Evolutionary conservation across 371 early-diverging fungal genomes (phyloP), one percentile per base, ranked within the genome.

Genomic region (Syncephalastrum sp.): DNA sequence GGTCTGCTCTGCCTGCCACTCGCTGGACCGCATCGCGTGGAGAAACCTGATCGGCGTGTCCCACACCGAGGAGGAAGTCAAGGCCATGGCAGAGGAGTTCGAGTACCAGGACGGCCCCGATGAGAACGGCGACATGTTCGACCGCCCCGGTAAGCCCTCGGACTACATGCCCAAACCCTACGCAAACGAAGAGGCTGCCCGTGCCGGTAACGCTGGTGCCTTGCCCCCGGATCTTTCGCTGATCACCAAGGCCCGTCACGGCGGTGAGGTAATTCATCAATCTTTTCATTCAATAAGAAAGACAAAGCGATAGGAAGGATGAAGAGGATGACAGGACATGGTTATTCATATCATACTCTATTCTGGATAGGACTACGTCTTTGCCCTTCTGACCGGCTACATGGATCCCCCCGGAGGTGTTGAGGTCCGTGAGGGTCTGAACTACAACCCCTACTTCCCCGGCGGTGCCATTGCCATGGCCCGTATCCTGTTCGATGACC

Each of bases 391-490:
- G 55, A 92, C 94, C 24, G 98, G 98, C 53, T 98, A 97, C 78
- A 81, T 84, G 67, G 98, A 97, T 63, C 89, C 98, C 41, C 98
- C 98, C 50, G 96, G 95, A 41, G 98, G 98, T 77, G 85, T 98
- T 59, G 86, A 88, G 64, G 74, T 97, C 53, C 91, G 96, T 77
- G 96, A 95, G 74, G 97, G 97, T 60, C 83, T 97, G 47, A 90
- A 96, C 88, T 97, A 94, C 84, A 98, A 98, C 85, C 94, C 95
- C 47, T 98, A 97, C 84, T 97, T 98, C 93, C 98, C 96, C 23
- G 98, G 98, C 61, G 97, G 98, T 64, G 93, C 97, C 57, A 98
- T 98, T 80, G 88, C 91, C 65, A 98, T 98, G 97, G 98, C 97
- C 47, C 92, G 91, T 67, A 82, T 88, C 55, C 68, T 98, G 43